A percentile compares a stretch with the other conserved stretches of the same genome.
Evolutionary conservation across 345 rosid species (phyloP).

Genomic region (Euphorbia peplus): DNA sequence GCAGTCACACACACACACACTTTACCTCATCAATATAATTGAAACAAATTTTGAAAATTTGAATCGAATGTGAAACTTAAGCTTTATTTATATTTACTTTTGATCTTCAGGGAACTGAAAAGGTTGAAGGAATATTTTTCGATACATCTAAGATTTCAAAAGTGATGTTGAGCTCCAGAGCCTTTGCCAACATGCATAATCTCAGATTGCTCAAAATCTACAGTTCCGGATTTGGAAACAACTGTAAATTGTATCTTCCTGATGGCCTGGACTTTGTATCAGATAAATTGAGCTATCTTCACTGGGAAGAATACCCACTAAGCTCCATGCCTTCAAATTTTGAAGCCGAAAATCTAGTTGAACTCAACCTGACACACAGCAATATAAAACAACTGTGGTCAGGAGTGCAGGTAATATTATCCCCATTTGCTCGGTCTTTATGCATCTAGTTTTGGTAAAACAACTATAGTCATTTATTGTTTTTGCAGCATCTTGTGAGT

Average conservation of each 20-base stretch:
- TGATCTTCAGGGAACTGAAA: conserved; percentile 1
- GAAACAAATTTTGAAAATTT: neutral
- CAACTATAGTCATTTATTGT: neutral
- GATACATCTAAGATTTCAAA: neutral
- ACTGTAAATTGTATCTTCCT: neutral
- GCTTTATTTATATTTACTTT: neutral
- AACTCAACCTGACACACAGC: neutral
- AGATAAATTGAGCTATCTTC: neutral
- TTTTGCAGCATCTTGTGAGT: conserved; percentile 2
- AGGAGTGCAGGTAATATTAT: neutral
- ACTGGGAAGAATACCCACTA: neutral
- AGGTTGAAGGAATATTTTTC: neutral
- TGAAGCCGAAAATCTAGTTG: neutral
- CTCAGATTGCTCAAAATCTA: conserved; percentile 1
- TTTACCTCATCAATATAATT: neutral
- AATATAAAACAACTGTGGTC: neutral
- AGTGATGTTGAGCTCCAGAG: neutral
- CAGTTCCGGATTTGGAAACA: neutral
- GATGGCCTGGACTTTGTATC: neutral
- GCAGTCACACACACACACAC: neutral
- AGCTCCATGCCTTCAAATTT: neutral
- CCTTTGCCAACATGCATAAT: neutral
- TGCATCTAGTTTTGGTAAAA: neutral
- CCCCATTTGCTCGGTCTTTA: too few relatives aligned
- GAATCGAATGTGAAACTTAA: neutral